Evolutionary conservation across 176 grass and related monocot species (phyloP), one percentile per base, ranked within the genome.

Genomic region (Cymbopogon citratus): DNA sequence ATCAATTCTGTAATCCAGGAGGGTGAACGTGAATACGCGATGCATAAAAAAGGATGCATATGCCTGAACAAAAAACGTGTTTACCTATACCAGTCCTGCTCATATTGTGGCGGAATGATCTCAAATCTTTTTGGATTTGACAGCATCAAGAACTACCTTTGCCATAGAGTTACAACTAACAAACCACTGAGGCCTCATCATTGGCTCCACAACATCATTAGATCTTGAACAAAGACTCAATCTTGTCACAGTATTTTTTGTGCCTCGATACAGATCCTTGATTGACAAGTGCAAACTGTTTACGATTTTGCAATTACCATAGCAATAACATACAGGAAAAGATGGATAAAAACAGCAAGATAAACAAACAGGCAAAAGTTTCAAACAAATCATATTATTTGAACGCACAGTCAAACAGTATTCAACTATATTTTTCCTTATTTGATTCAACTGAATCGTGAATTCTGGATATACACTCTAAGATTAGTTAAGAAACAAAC

Each of bases 31-130:
- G n/a, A n/a, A n/a, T n/a, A n/a, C n/a, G 24, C 28, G 57, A 16
- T 71, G 23, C n/a, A 40, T 36, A 39, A 60, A 77, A 60, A 60
- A 40, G n/a, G 38, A 75, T 23, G 51, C 9, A 28, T 49, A 28
- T 49, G 70, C 43, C 6, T 9, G 25, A 48, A 73, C 8, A 8
- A 9, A 49, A 48, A 49, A 46, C 18, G 28, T 28, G 24, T 44
- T 41, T 90, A 97, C 94, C 94, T 89, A 64, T 88, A 87, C 94
- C 92, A 97, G 65, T 97, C 94, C 80, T 90, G 89, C 67, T 92
- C 91, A 87, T 97, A 94, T 79, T 97, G 94, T 23, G 87, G 87
- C 7, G 94, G 94, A 78, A 97, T 97, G 19, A 97, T 91, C 87
- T 94, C 90, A 77, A 77, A 97, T 91, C 57, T 85, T 90, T 72